Percentiles rank a stretch among this genome's conserved stretches.
Evolutionary conservation across 2,329 filamentous ascomycete species (phyloP).

Genomic region (Hypoxylon sp.): DNA sequence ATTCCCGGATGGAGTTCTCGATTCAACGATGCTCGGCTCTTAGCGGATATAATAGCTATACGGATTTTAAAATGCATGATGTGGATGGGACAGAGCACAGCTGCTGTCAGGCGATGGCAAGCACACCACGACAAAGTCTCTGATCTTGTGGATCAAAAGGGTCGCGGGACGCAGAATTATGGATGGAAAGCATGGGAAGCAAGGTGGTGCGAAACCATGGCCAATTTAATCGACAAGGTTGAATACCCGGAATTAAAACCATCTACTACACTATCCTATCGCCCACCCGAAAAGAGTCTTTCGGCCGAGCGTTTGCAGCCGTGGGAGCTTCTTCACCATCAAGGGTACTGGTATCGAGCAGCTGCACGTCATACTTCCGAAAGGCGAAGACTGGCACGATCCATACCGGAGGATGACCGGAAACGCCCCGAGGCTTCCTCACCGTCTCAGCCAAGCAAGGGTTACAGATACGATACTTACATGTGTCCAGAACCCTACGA

Average conservation of each 20-base stretch:
- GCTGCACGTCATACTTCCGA: conserved; percentile 65
- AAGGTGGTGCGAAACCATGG: conserved; percentile 72
- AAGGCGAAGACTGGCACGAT: conserved; percentile 61
- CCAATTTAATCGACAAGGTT: conserved; percentile 64
- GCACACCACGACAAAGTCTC: conserved; percentile 76
- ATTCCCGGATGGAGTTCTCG: conserved; percentile 89
- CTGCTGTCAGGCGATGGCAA: conserved; percentile 82
- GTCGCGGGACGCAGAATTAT: conserved; percentile 87
- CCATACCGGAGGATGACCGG: conserved; percentile 68
- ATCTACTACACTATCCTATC: conserved; percentile 55
- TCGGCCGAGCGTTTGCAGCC: conserved; percentile 66
- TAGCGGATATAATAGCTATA: conserved; percentile 83
- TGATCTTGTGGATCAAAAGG: conserved; percentile 82
- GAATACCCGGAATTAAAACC: conserved; percentile 60
- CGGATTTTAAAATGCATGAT: conserved; percentile 84
- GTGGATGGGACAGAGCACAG: conserved; percentile 80
- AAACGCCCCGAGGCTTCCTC: conserved; percentile 58
- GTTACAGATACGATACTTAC: conserved; percentile 70
- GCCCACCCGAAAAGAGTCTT: conserved; percentile 66
- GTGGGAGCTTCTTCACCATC: conserved; percentile 71
- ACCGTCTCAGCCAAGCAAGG: conserved; percentile 57
- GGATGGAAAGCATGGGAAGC: conserved; percentile 95
- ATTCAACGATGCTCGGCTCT: conserved; percentile 90
- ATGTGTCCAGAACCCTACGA: conserved; percentile 71
- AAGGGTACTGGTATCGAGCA: conserved; percentile 71